Evolutionary conservation across 306 rosid species (phyloP).

Genomic region (Cucumis hystrix): DNA sequence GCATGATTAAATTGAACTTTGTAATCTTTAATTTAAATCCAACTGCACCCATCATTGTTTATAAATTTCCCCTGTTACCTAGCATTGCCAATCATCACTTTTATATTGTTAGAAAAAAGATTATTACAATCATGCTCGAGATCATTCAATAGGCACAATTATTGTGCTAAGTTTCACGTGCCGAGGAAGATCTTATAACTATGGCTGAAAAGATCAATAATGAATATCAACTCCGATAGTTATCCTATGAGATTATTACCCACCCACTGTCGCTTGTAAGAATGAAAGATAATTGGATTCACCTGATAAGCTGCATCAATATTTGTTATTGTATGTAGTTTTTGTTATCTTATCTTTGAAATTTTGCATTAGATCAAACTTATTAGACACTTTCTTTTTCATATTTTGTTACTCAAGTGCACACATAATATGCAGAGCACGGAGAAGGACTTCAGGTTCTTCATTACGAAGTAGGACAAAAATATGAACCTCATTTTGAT

Average conservation of each 20-base stretch:
- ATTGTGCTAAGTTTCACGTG: neutral
- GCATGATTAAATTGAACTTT: neutral
- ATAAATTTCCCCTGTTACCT: neutral
- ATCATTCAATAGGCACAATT: neutral
- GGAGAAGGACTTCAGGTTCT: constrained; percentile 99
- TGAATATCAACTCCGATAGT: neutral
- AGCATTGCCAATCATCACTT: neutral
- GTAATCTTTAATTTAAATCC: neutral
- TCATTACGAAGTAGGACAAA: constrained; percentile 97
- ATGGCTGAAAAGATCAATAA: neutral
- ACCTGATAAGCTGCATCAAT: neutral
- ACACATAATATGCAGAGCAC: constrained; percentile 43
- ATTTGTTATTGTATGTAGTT: neutral
- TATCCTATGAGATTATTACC: neutral
- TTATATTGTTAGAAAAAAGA: neutral
- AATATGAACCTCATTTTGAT: constrained; percentile 95
- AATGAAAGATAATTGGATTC: neutral
- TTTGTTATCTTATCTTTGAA: neutral
- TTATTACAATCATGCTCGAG: neutral
- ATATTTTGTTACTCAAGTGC: constrained; percentile 13
- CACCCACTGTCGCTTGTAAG: neutral
- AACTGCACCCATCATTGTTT: neutral
- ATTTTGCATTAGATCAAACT: neutral
- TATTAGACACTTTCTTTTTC: neutral
- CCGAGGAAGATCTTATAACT: neutral